Evolutionary conservation across 2,329 filamentous ascomycete genomes (phyloP), one percentile per base, ranked within the genome.

Genomic region (Curvularia sp.): DNA sequence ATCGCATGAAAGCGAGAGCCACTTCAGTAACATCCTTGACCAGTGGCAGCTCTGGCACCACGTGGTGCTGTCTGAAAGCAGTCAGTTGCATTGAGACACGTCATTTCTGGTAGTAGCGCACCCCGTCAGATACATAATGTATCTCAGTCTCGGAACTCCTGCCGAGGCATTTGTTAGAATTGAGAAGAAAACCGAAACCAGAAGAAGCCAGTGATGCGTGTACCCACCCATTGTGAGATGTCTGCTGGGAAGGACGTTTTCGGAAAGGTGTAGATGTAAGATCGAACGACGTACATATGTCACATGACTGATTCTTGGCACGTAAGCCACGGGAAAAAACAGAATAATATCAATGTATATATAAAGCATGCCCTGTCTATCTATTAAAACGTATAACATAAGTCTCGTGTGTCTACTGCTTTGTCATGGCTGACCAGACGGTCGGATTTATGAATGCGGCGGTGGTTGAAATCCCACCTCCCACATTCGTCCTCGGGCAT

Each of bases 1-100:
- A 66, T 0, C 61, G 63, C 69, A 75, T 74, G 39, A 75, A 75
- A 3, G 73, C 73, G 3, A 75, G 59, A 6, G 64, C 63, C 0
- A 75, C 70, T 32, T 74, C 70, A 10, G 73, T 73, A 6, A 74
- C 45, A 18, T 60, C 49, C 9, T 65, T 43, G 1, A 73, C 61
- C 3, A 66, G 47, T 1, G 46, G 7, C 2, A n/a, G 47, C 10
- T 67, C 53, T 2, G 72, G 72, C 1, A 74, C 65, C 8, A 73
- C 53, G 13, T 65, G 58, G 42, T 75, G 73, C 39, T 75, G 73
- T 3, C 73, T 74, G 13, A 8, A 7, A 25, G 1, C 5, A 38
- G 13, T 49, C 13, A 55, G 45, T 10, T 0, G 32, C 1, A 8
- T 13, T 8, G 19, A 27, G 18, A 27, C 5, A 36, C 27, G 3